phyloP scores from a whole-genome alignment of 2,329 filamentous ascomycete species.

The Colletotrichum noveboracense region DNA sequence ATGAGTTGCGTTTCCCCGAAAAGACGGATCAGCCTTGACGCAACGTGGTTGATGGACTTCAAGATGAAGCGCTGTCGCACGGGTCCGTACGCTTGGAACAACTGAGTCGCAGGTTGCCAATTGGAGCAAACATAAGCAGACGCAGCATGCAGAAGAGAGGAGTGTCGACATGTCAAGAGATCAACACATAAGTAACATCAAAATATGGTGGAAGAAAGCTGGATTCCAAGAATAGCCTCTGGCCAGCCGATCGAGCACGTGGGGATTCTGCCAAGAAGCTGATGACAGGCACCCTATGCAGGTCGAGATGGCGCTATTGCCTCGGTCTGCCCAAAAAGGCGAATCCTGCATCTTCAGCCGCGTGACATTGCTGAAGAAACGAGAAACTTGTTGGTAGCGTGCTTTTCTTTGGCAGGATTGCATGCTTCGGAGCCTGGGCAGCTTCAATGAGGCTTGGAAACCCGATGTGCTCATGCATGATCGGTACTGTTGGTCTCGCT shows the following conservation, averaged over 20 bases:
- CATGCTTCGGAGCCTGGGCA: background rate
- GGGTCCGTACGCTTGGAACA: background rate
- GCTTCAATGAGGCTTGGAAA: background rate
- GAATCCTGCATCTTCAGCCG: background rate
- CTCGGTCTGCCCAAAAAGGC: slow-evolving; percentile 2
- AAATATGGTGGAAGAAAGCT: background rate
- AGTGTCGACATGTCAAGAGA: background rate
- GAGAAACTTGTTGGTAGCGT: background rate
- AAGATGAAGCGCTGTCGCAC: background rate
- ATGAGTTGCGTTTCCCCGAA: background rate
- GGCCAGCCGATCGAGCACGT: slow-evolving; percentile 12
- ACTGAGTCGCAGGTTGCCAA: background rate
- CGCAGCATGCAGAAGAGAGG: background rate
- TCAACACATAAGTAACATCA: background rate
- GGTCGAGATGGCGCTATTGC: background rate
- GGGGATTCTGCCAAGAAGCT: background rate
- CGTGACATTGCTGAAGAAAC: background rate
- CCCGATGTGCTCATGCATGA: background rate
- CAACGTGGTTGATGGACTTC: background rate
- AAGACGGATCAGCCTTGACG: background rate
- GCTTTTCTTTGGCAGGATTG: background rate
- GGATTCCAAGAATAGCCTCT: background rate
- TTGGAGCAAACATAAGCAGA: background rate
- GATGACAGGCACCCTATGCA: background rate
- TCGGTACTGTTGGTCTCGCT: background rate